Base-by-base conservation (phyloP, 306 rosid genomes). In the Vachellia pachyceras region DNA sequence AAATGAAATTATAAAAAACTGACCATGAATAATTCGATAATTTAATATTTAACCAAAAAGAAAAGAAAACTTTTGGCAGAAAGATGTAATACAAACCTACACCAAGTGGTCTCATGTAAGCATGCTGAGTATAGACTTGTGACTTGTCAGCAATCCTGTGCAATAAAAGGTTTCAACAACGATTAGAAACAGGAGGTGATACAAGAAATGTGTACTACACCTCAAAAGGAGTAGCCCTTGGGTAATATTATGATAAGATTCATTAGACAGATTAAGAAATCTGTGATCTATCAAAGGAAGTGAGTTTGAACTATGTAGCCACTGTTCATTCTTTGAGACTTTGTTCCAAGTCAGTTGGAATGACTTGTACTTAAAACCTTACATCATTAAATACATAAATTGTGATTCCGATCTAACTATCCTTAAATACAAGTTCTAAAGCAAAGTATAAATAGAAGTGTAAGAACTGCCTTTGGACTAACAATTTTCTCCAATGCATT, bases 61-160 rank as follows among this genome's bases (percentile, higher is more conserved):
- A 55, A 55, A 1, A 61, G n/a, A 29, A 75, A n/a, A 18, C 18
- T 25, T 63, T 15, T 22, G 64, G 33, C 40, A 14, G 23, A 42
- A 42, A 69, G 57, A 73, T 10, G 61, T 36, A 82, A 55, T 45
- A 86, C 90, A 12, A 29, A 91, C 93, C 96, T 83, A 89, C 91
- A 71, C 96, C 96, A 61, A 91, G 93, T 10, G 96, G 96, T 81
- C 96, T 87, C 96, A 91, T 91, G 70, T 91, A 91, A 42, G 91
- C 96, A 84, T 89, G 96, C 47, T 91, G 93, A 25, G 96, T 89
- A 78, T 91, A 91, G 79, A 91, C 84, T 82, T 91, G 96, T 40
- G 96, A 91, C 81, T 91, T 91, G 83, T 91, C 90, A 25, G 93
- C 93, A 85, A 89, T 89, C 93, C 96, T 91, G 77, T 61, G 41